Conservation (phyloP, 225 moss, liverwort and hornwort species). For the Neckera pumila region DNA sequence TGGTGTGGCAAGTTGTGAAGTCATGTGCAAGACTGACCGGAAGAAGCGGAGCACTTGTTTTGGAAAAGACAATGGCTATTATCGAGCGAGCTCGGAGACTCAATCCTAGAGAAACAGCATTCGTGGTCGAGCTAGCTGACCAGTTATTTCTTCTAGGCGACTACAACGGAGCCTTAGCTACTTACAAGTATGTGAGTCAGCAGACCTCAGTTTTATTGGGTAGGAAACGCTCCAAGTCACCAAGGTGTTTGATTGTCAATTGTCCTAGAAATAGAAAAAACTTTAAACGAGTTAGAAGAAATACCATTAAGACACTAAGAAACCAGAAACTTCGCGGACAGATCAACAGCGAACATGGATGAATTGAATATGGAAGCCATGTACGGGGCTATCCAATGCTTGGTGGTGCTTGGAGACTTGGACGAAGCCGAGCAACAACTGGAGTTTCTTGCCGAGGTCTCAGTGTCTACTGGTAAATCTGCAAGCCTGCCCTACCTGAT, state of each 20-base stretch:
- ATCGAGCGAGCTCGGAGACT: slow-evolving; percentile 48
- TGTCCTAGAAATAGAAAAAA: not conserved
- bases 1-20: slow-evolving; percentile 37
- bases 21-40: slow-evolving; percentile 61
- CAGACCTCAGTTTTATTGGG: not conserved
- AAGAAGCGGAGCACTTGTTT: slow-evolving; percentile 29
- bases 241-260: not conserved
- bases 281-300: not conserved
- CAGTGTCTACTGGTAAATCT: slow-evolving; percentile 51
- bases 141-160: slow-evolving; percentile 60
- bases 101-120: slow-evolving; percentile 27
- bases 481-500: slow-evolving; percentile 56
- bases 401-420: slow-evolving; percentile 55
- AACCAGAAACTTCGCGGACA: not conserved
- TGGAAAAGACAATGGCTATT: slow-evolving; percentile 49
- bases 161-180: slow-evolving; percentile 45
- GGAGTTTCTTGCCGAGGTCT: slow-evolving; percentile 65
- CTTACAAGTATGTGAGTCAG: slow-evolving; percentile 47
- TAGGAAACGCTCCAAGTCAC: not conserved
- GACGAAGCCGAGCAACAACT: slow-evolving; percentile 69
- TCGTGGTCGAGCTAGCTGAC: slow-evolving; percentile 59
- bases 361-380: slow-evolving; percentile 63
- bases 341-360: slow-evolving; percentile 51
- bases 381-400: slow-evolving; percentile 66
- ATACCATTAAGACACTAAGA: not conserved